Conservation (phyloP, 1,284 basidiomycete genomes). For the Ustilago curta region DNA sequence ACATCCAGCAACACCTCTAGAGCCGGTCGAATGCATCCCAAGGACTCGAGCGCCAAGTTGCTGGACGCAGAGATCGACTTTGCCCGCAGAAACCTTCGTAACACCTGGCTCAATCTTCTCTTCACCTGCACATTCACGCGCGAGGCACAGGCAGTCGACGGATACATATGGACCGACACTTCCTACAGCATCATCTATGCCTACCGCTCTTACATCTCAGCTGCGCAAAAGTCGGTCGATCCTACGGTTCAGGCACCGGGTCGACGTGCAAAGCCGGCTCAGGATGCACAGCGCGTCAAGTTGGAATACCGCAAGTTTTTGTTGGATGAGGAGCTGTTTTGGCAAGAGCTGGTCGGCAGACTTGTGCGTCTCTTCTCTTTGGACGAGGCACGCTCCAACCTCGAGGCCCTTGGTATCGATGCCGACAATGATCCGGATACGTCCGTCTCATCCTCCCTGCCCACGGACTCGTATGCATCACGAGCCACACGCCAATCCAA, state of each 20-base stretch:
- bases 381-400: conserved; percentile 53
- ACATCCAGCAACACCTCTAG: conserved; percentile 26
- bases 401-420: conserved; percentile 53
- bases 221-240: conserved; percentile 48
- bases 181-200: conserved; percentile 59
- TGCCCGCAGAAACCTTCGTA: conserved; percentile 59
- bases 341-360: conserved; percentile 58
- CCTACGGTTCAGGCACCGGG: conserved; percentile 27
- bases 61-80: conserved; percentile 53
- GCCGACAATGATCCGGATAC: conserved; percentile 45
- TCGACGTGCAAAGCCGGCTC: conserved; percentile 37
- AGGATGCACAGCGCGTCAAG: conserved; percentile 43
- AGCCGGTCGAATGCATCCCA: conserved; percentile 33
- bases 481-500: conserved; percentile 34
- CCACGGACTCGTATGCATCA: conserved; percentile 39
- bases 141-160: conserved; percentile 55
- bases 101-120: conserved; percentile 64
- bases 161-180: conserved; percentile 63
- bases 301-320: conserved; percentile 59
- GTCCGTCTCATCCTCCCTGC: conserved; percentile 35
- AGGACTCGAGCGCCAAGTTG: conserved; percentile 34
- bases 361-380: conserved; percentile 60
- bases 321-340: conserved; percentile 57
- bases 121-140: conserved; percentile 61
- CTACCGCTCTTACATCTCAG: conserved; percentile 53